Conservation (phyloP, 1,284 basidiomycete species). For the Trichosporon sp. region DNA sequence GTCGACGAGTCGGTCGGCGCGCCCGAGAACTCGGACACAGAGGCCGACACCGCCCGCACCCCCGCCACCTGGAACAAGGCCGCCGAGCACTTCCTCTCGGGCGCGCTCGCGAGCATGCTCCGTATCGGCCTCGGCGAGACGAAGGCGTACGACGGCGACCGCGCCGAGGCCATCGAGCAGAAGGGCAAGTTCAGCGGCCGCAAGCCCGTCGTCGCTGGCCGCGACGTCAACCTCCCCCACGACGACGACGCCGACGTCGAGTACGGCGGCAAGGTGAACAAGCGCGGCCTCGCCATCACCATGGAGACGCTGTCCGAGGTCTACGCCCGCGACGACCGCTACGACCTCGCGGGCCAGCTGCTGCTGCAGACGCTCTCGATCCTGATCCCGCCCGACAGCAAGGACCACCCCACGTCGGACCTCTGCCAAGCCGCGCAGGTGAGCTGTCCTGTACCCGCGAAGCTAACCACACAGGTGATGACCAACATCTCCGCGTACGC, state of each 20-base stretch:
- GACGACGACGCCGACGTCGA: constrained; percentile 27
- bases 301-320: constrained; percentile 49
- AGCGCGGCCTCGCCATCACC: constrained; percentile 46
- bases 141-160: neutral
- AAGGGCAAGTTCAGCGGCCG: neutral
- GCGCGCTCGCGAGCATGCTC: constrained; percentile 40
- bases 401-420: constrained; percentile 31
- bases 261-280: constrained; percentile 38
- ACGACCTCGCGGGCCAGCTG: constrained; percentile 42
- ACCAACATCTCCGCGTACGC: constrained; percentile 46
- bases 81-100: constrained; percentile 36
- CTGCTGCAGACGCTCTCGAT: constrained; percentile 45
- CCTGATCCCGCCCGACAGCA: constrained; percentile 35
- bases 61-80: constrained; percentile 30
- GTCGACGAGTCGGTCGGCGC: neutral
- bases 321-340: constrained; percentile 40
- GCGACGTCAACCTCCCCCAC: constrained; percentile 34
- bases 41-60: constrained; percentile 1
- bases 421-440: constrained; percentile 48
- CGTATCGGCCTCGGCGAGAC: constrained; percentile 29
- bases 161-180: neutral
- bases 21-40: neutral
- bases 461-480: constrained; percentile 38
- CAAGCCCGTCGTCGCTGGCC: constrained; percentile 34
- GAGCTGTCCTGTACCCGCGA: constrained; percentile 3